phyloP scores from a whole-genome alignment of 805 yeast genomes.

The Lipomyces anomalus region DNA sequence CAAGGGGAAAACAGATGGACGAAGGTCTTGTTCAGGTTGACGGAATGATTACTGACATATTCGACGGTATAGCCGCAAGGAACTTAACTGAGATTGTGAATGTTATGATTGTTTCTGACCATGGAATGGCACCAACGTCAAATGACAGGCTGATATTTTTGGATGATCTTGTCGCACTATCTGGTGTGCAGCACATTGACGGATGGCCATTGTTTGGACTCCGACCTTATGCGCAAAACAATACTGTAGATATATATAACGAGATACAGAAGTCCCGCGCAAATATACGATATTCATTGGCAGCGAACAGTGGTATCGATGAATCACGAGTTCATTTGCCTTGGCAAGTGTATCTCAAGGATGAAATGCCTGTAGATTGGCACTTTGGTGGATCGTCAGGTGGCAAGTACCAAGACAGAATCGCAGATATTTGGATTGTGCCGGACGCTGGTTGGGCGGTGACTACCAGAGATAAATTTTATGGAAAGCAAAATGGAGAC shows the following conservation, averaged over 20 bases:
- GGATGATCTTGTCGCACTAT: slow-evolving; percentile 61
- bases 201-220: slow-evolving; percentile 87
- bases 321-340: slow-evolving; percentile 5
- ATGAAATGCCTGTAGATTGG: slow-evolving; percentile 51
- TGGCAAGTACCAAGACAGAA: slow-evolving; percentile 46
- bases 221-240: slow-evolving; percentile 45
- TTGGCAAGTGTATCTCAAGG: slow-evolving; percentile 47
- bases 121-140: slow-evolving; percentile 88
- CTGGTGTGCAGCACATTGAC: slow-evolving; percentile 54
- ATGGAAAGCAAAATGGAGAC: slow-evolving; percentile 40
- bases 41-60: slow-evolving; percentile 47
- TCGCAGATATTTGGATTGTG: slow-evolving; percentile 81
- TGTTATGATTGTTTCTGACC: slow-evolving; percentile 76
- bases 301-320: slow-evolving; percentile 31
- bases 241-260: slow-evolving; percentile 43
- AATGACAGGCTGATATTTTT: slow-evolving; percentile 60
- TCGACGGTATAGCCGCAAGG: slow-evolving; percentile 45
- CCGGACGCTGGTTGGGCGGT: slow-evolving; percentile 79
- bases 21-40: slow-evolving; percentile 61
- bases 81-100: slow-evolving; percentile 64
- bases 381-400: slow-evolving; percentile 47
- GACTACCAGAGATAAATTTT: slow-evolving; percentile 53
- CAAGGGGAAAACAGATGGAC: slow-evolving; percentile 52
- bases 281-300: slow-evolving; percentile 14
- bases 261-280: slow-evolving; percentile 38